phyloP scores from a whole-genome alignment of 2,329 filamentous ascomycete species.

The Alternaria alternata region DNA sequence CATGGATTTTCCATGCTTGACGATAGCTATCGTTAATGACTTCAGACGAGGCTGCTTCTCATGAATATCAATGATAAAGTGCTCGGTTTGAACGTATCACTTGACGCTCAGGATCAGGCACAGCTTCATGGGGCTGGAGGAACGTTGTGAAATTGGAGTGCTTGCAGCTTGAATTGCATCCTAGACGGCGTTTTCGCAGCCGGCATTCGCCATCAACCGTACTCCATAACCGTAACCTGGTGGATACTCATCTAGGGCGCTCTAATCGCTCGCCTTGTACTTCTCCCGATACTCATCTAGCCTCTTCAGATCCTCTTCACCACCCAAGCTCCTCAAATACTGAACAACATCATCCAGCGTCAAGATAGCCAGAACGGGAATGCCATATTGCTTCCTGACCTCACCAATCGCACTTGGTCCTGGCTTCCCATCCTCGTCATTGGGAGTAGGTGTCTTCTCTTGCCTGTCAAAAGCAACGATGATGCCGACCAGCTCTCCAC shows the following conservation, averaged over 20 bases:
- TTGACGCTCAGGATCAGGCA: neutral
- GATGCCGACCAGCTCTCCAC: conserved; percentile 84
- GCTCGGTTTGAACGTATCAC: conserved; percentile 2
- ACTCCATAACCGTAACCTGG: neutral
- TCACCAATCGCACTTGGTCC: conserved; percentile 85
- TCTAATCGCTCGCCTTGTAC: conserved; percentile 51
- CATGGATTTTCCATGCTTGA: conserved; percentile 6
- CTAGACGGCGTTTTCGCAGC: neutral
- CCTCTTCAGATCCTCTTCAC: conserved; percentile 55
- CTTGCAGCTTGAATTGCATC: neutral
- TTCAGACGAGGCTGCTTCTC: neutral
- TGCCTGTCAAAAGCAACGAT: conserved; percentile 87
- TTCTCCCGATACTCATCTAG: conserved; percentile 52
- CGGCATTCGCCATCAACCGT: neutral
- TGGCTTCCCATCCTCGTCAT: conserved; percentile 70
- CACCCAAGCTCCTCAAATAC: conserved; percentile 55
- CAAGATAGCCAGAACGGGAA: conserved; percentile 84
- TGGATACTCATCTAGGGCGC: neutral
- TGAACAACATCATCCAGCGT: conserved; percentile 79
- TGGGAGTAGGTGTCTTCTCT: conserved; percentile 75
- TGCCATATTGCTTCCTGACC: conserved; percentile 80
- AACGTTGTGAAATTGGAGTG: neutral
- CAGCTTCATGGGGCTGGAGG: neutral
- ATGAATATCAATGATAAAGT: conserved; percentile 9
- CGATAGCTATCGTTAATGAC: conserved; percentile 10